phyloP scores from a whole-genome alignment of 257 asterid genomes.

The Catharanthus roseus region DNA sequence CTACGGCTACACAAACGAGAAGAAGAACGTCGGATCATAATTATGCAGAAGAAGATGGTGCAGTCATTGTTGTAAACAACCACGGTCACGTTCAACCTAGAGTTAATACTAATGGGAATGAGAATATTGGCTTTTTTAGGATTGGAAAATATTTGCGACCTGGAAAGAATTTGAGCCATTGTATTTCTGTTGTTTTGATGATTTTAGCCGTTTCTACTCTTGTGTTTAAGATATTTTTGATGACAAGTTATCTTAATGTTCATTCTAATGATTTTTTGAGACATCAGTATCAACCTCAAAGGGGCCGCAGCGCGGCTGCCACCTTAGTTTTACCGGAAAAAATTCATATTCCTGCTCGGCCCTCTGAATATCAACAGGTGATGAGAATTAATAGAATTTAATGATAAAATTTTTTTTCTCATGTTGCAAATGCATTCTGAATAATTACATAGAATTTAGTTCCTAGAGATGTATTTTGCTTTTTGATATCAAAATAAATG shows the following conservation, averaged over 20 bases:
- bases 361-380: no score
- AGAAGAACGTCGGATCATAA: slow-evolving; percentile 24
- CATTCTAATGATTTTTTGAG: slow-evolving; percentile 21
- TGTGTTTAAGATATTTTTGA: slow-evolving; percentile 25
- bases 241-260: slow-evolving; percentile 22
- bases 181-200: slow-evolving; percentile 21
- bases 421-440: no score
- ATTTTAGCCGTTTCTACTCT: slow-evolving; percentile 24
- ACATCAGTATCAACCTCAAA: slow-evolving; percentile 9
- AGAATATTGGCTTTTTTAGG: no score
- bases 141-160: slow-evolving; percentile 17
- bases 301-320: not conserved
- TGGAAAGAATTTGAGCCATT: slow-evolving; percentile 23
- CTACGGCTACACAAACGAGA: slow-evolving; percentile 17
- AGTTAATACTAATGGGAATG: not conserved
- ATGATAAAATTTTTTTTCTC: no score
- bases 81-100: no score
- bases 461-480: no score
- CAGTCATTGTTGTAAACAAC: no score
- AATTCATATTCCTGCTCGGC: no score
- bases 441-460: no score
- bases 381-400: no score
- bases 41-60: slow-evolving; percentile 20
- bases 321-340: no score
- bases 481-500: no score